phyloP scores from a whole-genome alignment of 108 stramenopile species.

The Skeletonema potamos region DNA sequence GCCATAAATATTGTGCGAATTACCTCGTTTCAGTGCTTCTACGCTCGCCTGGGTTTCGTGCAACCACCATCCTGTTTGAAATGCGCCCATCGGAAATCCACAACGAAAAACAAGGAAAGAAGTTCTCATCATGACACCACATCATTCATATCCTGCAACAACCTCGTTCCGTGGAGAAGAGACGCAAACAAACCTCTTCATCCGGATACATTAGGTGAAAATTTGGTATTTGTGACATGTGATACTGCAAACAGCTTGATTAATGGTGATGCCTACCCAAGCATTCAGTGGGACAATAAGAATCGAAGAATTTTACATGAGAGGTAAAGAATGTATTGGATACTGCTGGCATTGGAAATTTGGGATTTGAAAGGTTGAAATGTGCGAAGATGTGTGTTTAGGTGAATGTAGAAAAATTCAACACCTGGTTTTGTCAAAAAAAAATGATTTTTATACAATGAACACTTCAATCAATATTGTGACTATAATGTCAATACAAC shows the following conservation, averaged over 20 bases:
- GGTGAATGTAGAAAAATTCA: neutral
- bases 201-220: constrained; percentile 56
- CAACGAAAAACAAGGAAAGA: constrained; percentile 14
- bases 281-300: constrained; percentile 39
- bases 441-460: neutral
- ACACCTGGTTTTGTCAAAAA: neutral
- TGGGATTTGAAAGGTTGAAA: neutral
- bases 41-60: constrained; percentile 75
- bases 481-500: constrained; percentile 4
- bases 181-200: constrained; percentile 63
- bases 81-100: constrained; percentile 53
- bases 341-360: neutral
- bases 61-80: constrained; percentile 76
- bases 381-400: neutral
- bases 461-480: neutral
- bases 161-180: constrained; percentile 56
- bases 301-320: constrained; percentile 19
- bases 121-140: neutral
- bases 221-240: constrained; percentile 62
- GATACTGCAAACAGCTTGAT: constrained; percentile 54
- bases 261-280: constrained; percentile 52
- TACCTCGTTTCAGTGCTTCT: constrained; percentile 57
- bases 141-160: constrained; percentile 14
- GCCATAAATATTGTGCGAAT: neutral
- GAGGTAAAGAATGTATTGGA: neutral